These are phyloP conservation scores for Pythium aristosporum DNA, from an alignment of 352 stramenopile genomes.

Conservation along the genomic window DNA sequence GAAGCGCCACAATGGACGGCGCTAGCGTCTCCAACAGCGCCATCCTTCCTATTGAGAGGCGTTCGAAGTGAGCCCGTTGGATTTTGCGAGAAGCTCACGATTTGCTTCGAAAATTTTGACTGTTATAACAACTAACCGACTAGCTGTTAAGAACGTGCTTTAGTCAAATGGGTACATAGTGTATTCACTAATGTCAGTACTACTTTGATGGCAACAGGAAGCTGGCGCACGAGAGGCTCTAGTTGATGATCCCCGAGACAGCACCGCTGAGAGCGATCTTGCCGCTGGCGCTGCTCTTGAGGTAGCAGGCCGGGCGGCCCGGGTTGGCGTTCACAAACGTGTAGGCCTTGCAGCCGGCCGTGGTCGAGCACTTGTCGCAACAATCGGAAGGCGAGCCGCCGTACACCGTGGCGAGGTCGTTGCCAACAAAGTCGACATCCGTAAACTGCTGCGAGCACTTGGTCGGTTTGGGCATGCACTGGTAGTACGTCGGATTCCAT, in stretches of 20 bases:
- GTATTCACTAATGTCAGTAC: background rate
- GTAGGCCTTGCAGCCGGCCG: conserved; percentile 44
- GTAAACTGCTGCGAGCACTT: conserved; percentile 44
- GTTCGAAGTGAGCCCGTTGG: background rate
- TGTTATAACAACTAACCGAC: background rate
- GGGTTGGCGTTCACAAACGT: conserved; percentile 38
- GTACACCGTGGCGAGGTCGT: conserved; percentile 42
- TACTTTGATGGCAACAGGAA: no score
- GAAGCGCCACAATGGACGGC: background rate
- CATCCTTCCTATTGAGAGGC: background rate
- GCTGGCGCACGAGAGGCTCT: background rate
- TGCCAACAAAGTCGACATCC: conserved; percentile 44
- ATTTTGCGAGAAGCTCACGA: conserved; percentile 15
- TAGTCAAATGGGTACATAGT: conserved; percentile 3
- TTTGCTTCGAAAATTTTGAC: conserved; percentile 6
- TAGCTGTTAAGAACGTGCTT: conserved; percentile 4
- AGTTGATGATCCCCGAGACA: conserved; percentile 30
- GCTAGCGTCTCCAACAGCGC: background rate
- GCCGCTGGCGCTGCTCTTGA: conserved; percentile 23
- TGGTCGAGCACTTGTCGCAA: conserved; percentile 43
- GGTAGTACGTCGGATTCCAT: conserved; percentile 29
- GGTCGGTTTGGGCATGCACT: conserved; percentile 30
- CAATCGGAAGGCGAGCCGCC: conserved; percentile 32
- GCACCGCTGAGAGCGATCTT: conserved; percentile 17
- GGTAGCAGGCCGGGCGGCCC: conserved; percentile 23